A percentile compares a stretch with the other conserved stretches of the same genome.
Conservation (phyloP, 495 filamentous ascomycete species). For the Opeltia flavorubescens region DNA sequence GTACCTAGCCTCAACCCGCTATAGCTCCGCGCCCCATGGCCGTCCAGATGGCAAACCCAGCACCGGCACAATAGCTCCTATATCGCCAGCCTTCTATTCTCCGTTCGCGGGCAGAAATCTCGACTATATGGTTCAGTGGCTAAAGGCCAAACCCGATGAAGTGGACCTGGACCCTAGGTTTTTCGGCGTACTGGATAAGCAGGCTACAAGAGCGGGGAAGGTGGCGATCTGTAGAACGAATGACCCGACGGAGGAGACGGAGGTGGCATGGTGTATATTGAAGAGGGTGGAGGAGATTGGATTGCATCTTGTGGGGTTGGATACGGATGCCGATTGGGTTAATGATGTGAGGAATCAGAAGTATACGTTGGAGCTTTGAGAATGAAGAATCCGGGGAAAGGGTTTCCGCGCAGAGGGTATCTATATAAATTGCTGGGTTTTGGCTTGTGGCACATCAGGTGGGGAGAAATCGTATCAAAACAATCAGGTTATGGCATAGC, state of each 20-base stretch:
- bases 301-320: neutral
- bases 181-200: slow-evolving; percentile 5
- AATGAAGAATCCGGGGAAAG: too few relatives aligned
- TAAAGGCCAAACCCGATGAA: neutral
- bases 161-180: slow-evolving; percentile 6
- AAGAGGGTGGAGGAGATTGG: neutral
- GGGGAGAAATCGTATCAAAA: too few relatives aligned
- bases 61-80: slow-evolving; percentile 1
- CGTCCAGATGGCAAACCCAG: neutral
- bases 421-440: too few relatives aligned
- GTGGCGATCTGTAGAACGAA: neutral
- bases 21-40: neutral
- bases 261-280: neutral
- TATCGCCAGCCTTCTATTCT: neutral
- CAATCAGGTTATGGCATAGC: too few relatives aligned
- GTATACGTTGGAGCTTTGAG: neutral
- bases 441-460: too few relatives aligned
- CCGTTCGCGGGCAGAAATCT: slow-evolving; percentile 1
- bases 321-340: neutral
- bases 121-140: slow-evolving; percentile 1
- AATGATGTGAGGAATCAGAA: neutral
- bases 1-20: slow-evolving; percentile 1
- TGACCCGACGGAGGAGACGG: neutral
- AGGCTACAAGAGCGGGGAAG: neutral
- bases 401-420: too few relatives aligned